Base-by-base conservation (phyloP, 2,329 filamentous ascomycete species). In the Seiridium unicorne region DNA sequence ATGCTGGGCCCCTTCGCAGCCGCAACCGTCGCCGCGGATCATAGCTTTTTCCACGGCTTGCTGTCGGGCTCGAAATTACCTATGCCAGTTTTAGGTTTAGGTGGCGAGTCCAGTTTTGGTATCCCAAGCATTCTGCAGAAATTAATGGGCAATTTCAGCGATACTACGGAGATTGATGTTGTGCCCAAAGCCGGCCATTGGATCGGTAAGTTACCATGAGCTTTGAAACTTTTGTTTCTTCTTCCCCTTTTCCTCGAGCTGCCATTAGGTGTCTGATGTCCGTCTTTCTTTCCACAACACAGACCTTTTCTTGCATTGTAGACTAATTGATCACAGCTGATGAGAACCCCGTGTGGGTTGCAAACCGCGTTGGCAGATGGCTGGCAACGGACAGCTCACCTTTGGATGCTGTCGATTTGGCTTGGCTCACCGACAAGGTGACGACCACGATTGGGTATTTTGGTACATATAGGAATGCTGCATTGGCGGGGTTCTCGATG, bases 111-210 rank as follows among this genome's bases (percentile, higher is more conserved):
- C 1, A 73, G 71, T 47, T 61, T 74, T 8, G 66, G 65, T 18
- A 36, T 62, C 18, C 35, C 42, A 32, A 31, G 61, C 5, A 36
- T 59, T 31, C 32, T 69, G 11, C 51, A 60, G 32, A 44, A 64
- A 47, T 49, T 55, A 3, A 74, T 65, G 38, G 61, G 36, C 3
- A 59, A 60, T 18, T 61, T 75, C 10, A 64, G 67, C 4, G 61
- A 54, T 4, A 61, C 70, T 57, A 54, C 74, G 40, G 66, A 69
- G 11, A 60, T 65, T 3, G 73, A 74, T 55, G 59, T 73, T 5
- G 66, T 76, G 26, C 74, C 73, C 0, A 73, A 77, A 38, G 73
- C 73, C 7, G 75, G 75, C 3, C 74, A 76, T 65, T 76, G 74
- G 74, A 72, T 76, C 60, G 72, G 69, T 69, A 26, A 64, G 69